A percentile compares a stretch with the other conserved stretches of the same genome.
These are phyloP conservation scores for Inga laurina DNA, from an alignment of 306 rosid genomes.

Conservation along the genomic window DNA sequence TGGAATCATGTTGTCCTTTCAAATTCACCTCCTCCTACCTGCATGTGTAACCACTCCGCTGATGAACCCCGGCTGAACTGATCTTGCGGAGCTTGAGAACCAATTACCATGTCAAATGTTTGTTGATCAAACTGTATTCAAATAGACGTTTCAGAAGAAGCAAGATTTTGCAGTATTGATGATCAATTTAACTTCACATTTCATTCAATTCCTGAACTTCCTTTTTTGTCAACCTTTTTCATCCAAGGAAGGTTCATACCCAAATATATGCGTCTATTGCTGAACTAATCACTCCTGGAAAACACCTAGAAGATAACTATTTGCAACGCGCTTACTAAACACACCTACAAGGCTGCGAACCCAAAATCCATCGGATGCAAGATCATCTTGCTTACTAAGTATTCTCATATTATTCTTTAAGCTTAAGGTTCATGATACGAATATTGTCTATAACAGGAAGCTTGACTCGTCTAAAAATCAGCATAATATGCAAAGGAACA, in stretches of 20 bases:
- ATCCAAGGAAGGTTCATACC: neutral
- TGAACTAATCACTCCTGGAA: conserved; percentile 5
- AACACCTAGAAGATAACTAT: conserved; percentile 2
- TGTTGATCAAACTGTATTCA: conserved; percentile 72
- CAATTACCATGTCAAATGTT: conserved; percentile 65
- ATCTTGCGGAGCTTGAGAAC: conserved; percentile 75
- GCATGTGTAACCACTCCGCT: conserved; percentile 96
- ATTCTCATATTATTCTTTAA: no score
- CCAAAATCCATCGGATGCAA: conserved; percentile 5
- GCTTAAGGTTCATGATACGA: no score
- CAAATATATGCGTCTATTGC: neutral
- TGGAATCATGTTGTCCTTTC: conserved; percentile 67
- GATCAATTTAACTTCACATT: conserved; percentile 20
- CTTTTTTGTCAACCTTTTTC: neutral
- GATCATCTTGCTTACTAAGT: neutral
- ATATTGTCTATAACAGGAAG: neutral
- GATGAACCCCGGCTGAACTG: conserved; percentile 74
- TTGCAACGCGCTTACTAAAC: neutral
- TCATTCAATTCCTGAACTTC: conserved; percentile 5
- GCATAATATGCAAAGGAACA: neutral
- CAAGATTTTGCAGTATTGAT: conserved; percentile 19
- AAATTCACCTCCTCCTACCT: conserved; percentile 74
- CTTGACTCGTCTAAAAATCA: neutral
- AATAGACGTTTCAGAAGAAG: conserved; percentile 38
- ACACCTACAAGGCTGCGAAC: neutral